phyloP scores from a whole-genome alignment of 495 filamentous ascomycete species.

The Lineolata rhizophorae region DNA sequence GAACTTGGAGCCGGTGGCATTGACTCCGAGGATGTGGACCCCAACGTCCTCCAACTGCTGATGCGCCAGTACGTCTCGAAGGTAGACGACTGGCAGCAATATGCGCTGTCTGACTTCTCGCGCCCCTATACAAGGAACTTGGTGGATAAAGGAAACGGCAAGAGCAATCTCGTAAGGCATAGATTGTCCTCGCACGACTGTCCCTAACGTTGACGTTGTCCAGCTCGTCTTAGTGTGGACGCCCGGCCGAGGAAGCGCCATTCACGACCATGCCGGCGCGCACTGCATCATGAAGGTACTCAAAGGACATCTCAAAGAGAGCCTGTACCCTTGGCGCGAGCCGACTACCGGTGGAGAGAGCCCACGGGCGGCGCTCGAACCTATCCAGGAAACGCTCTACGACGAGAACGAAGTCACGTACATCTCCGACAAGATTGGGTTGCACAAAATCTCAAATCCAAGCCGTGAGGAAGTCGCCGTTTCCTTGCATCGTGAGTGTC shows the following conservation, averaged over 20 bases:
- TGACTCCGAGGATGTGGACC: slow-evolving; percentile 56
- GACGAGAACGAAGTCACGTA: slow-evolving; percentile 50
- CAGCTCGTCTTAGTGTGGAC: slow-evolving; percentile 84
- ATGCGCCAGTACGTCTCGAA: slow-evolving; percentile 53
- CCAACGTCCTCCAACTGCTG: slow-evolving; percentile 36
- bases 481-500: slow-evolving; percentile 53
- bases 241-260: slow-evolving; percentile 61
- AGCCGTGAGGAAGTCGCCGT: slow-evolving; percentile 51
- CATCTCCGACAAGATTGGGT: slow-evolving; percentile 66
- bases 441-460: slow-evolving; percentile 64
- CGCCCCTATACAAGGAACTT: slow-evolving; percentile 69
- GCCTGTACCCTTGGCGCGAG: slow-evolving; percentile 54
- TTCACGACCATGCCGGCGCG: slow-evolving; percentile 43
- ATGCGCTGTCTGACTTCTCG: slow-evolving; percentile 40
- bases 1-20: slow-evolving; percentile 61
- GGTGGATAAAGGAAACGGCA: slow-evolving; percentile 78
- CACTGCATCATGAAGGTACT: slow-evolving; percentile 35
- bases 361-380: slow-evolving; percentile 9
- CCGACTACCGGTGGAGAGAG: too few species aligned
- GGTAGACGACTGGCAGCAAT: slow-evolving; percentile 45
- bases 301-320: slow-evolving; percentile 56
- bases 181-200: background rate
- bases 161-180: slow-evolving; percentile 58
- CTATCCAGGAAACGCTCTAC: slow-evolving; percentile 24
- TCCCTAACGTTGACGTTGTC: slow-evolving; percentile 1